Evolutionary conservation across 495 filamentous ascomycete genomes (phyloP).

Genomic region (Ramalina peruviana): DNA sequence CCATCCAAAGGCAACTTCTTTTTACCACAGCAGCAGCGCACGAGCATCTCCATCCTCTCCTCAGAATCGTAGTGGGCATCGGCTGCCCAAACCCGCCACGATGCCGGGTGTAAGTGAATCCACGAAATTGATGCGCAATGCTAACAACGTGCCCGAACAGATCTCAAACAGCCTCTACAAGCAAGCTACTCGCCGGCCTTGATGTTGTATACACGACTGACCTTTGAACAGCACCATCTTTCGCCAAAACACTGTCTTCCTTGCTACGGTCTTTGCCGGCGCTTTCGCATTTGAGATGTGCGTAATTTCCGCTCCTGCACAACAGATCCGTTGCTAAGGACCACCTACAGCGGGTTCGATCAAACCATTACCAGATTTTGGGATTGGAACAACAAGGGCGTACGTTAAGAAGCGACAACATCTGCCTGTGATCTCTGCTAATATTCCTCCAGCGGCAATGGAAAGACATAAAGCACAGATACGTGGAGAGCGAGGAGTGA

Average conservation of each 20-base stretch:
- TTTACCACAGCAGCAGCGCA: no score
- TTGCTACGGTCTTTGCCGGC: slow-evolving; percentile 68
- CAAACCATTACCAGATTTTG: slow-evolving; percentile 65
- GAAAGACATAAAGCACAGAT: slow-evolving; percentile 94
- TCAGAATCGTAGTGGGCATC: no score
- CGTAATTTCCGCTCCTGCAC: slow-evolving; percentile 19
- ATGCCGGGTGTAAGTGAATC: slow-evolving; percentile 39
- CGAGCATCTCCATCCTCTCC: no score
- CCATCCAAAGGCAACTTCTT: no score
- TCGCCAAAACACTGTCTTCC: slow-evolving; percentile 71
- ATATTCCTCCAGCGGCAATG: slow-evolving; percentile 68
- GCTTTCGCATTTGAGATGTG: slow-evolving; percentile 95
- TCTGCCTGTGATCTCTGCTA: not conserved
- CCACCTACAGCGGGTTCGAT: slow-evolving; percentile 55
- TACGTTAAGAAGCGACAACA: slow-evolving; percentile 34
- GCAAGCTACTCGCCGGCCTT: slow-evolving; percentile 39
- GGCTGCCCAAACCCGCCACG: slow-evolving; percentile 19
- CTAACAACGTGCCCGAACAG: slow-evolving; percentile 31
- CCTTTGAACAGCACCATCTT: slow-evolving; percentile 52
- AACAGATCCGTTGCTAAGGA: slow-evolving; percentile 4
- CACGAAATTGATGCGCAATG: slow-evolving; percentile 19
- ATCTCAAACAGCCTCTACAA: slow-evolving; percentile 59
- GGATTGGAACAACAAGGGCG: slow-evolving; percentile 79
- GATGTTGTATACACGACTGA: not conserved
- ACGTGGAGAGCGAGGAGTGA: slow-evolving; percentile 55